These are phyloP conservation scores for Wickerhamomyces subpelliculosus DNA, from an alignment of 805 yeast species.

Conservation along the genomic window DNA sequence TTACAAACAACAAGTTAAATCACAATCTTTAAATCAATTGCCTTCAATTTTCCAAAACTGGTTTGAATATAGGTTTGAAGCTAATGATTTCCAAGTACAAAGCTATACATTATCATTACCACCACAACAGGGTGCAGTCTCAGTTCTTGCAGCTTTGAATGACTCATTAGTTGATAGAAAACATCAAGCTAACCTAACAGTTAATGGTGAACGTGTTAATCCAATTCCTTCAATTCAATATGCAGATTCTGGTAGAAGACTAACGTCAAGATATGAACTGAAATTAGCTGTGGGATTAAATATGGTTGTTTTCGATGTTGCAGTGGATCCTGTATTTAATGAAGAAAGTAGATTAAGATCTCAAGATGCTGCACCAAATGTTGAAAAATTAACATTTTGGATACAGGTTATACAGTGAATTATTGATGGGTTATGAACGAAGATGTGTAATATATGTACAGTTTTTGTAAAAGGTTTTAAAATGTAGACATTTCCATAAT, in stretches of 20 bases:
- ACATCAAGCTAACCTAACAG: conserved; percentile 30
- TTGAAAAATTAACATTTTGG: conserved; percentile 34
- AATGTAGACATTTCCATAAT: no score
- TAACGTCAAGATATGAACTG: conserved; percentile 34
- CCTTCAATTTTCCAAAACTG: conserved; percentile 23
- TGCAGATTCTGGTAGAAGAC: conserved; percentile 21
- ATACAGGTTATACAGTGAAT: conserved; percentile 22
- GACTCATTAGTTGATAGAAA: conserved; percentile 31
- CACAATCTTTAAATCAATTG: conserved; percentile 6
- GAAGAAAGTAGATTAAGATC: conserved; percentile 14
- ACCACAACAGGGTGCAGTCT: conserved; percentile 37
- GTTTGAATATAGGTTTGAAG: conserved; percentile 31
- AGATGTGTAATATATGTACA: not conserved
- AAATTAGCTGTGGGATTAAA: conserved; percentile 42
- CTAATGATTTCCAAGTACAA: conserved; percentile 28
- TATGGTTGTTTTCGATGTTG: conserved; percentile 32
- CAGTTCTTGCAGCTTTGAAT: conserved; percentile 37
- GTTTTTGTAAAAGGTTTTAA: not conserved
- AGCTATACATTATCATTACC: conserved; percentile 42
- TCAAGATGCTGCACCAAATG: conserved; percentile 15
- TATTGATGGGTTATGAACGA: not conserved
- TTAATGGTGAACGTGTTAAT: conserved; percentile 38
- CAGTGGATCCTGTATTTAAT: conserved; percentile 23
- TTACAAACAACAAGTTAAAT: conserved; percentile 22
- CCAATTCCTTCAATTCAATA: conserved; percentile 38